A percentile compares a stretch with the other conserved stretches of the same genome.
Evolutionary conservation across 257 asterid genomes (phyloP).

Genomic region (Perilla frutescens): DNA sequence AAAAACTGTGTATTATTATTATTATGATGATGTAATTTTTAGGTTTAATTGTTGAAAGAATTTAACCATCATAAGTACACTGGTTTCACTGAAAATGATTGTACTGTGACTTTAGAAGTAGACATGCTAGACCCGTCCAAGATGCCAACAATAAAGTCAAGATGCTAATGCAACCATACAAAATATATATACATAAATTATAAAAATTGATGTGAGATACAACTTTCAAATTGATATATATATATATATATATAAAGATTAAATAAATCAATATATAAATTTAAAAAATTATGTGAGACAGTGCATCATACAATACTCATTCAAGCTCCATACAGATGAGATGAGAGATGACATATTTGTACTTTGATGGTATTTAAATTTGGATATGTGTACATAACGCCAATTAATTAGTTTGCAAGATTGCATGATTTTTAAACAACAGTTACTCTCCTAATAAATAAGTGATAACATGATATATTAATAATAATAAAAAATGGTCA

Average conservation of each 20-base stretch:
- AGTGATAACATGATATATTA: too few species aligned
- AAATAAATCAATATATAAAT: background rate
- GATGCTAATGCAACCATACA: slow-evolving; percentile 13
- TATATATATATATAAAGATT: background rate
- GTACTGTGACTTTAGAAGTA: slow-evolving; percentile 31
- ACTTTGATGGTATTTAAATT: too few species aligned
- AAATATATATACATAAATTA: background rate
- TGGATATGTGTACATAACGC: background rate
- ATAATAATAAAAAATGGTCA: too few species aligned
- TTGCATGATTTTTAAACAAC: too few species aligned
- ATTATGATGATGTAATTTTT: too few species aligned
- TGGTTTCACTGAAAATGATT: slow-evolving; percentile 39
- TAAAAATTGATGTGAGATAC: background rate
- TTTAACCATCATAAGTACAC: slow-evolving; percentile 39
- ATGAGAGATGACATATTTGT: too few species aligned
- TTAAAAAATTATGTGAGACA: background rate
- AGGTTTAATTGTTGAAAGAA: slow-evolving; percentile 14
- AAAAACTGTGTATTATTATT: too few species aligned
- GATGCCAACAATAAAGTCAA: slow-evolving; percentile 24
- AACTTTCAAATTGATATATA: background rate
- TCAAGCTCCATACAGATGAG: too few species aligned
- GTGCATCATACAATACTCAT: too few species aligned
- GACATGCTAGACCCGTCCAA: slow-evolving; percentile 9
- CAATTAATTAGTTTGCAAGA: too few species aligned
- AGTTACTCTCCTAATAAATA: too few species aligned